Base-by-base conservation (phyloP, 2,329 filamentous ascomycete species). In the Hypomyces rosellus region DNA sequence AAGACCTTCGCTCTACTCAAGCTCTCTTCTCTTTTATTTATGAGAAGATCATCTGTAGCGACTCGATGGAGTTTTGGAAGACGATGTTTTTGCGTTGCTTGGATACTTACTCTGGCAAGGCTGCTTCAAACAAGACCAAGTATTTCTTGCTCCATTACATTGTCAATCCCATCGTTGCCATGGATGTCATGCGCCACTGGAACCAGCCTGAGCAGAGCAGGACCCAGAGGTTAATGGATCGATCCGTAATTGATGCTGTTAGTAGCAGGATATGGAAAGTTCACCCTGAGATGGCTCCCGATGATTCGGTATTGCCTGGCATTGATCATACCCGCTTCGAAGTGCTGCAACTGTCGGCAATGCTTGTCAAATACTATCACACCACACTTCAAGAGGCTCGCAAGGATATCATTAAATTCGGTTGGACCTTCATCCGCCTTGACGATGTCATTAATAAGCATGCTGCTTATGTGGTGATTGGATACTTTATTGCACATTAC, bases 361-460 rank as follows among this genome's bases (percentile, higher is more conserved):
- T 99, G 74, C 76, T 99, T 37, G 86, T 99, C 69, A 99, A 99
- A 65, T 95, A 97, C 62, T 89, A 99, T 62, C 84, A 92, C 61
- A 81, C 82, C 33, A 87, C 90, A 48, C 80, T 99, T 1, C 88
- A 95, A 58, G 93, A 97, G 61, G 85, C 89, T 2, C 84, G 95
- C 36, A 99, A 99, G 69, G 93, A 99, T 57, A 92, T 99, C 55
- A 99, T 99, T 63, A 97, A 96, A 69, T 99, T 97, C 68, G 91
- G 90, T 3, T 99, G 93, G 93, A 96, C 91, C 15, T 97, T 96
- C 64, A 99, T 99, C 61, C 84, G 89, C 20, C 80, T 99, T n/a
- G 95, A 99, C 63, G 93, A 99, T 67, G 88, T 96, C 51, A 96
- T 99, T 73, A 99, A 97, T 74, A 99, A 99, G 68, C 93, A 97